Evolutionary conservation across 257 asterid genomes (phyloP), one percentile per base, ranked within the genome.

Genomic region (Solanum peruvianum): DNA sequence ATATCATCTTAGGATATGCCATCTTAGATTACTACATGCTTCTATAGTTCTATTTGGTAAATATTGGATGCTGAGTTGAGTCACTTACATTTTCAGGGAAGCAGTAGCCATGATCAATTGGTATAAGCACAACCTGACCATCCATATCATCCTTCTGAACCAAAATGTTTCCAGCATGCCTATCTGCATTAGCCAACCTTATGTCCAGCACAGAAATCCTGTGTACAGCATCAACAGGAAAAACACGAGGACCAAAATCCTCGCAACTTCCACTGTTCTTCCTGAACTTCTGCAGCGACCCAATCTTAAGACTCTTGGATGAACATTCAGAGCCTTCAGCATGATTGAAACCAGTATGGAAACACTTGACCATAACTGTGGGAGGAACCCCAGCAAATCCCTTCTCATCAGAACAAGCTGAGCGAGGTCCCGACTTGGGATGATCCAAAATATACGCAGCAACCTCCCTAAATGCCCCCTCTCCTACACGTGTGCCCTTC

Each of bases 311-410:
- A 71, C 70, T 60, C 41, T 85, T 87, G 11, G 42, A 86, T 73
- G 82, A 69, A 86, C 82, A 10, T 18, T 86, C 85, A 87, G 27
- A 89, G 69, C 92, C 95, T 33, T 91, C 89, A 5, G 93, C 77
- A 84, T 91, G 90, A 56, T 92, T 88, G 85, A 94, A 94, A 64
- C 89, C 93, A 16, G 60, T 71, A 70, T 94, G 92, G 86, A 44
- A 72, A 87, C 98, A 95, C 87, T 90, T 90, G 85, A 94, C 91
- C 94, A 95, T 91, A 23, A 92, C 84, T 42, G 97, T 95, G 18
- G 95, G 96, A 20, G 95, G 98, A 69, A 94, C 97, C 83, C 96
- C 95, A 23, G 97, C 92, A 92, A 94, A 95, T 85, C 98, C 98
- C 84, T 87, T 91, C 87, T 89, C 93, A 15, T 93, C 91, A 39